Evolutionary conservation across 805 yeast species (phyloP), one percentile per base, ranked within the genome.

Genomic region (Zygoascus ofunaensis): DNA sequence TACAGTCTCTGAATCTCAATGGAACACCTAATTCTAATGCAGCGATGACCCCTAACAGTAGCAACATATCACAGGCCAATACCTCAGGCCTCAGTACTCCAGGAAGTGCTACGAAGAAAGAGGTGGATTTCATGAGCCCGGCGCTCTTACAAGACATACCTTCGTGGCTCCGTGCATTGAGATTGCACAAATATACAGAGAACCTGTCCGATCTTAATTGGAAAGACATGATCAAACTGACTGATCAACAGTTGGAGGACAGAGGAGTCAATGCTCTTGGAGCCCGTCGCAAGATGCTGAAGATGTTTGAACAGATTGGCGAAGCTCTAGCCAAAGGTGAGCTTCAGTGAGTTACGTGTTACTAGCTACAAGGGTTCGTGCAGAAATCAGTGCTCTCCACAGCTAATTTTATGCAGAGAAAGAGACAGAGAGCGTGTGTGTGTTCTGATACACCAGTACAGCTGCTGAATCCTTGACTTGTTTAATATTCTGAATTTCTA

Each of bases 261-360:
- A 71, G 79, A 46, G 99, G 99, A 4, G 96, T 92, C 34, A 76
- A 79, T 52, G 97, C 98, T 0, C 71, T 92, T 52, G 99, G 99
- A 4, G 99, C 99, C 0, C 72, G 99, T 51, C 76, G 97, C 46
- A 92, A 92, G 66, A 73, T 92, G 61, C 67, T 92, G 56, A 92
- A 92, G 67, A 94, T 95, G 32, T 92, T 92, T 67, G 84, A 79
- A 48, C 81, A 80, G 45, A 95, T 90, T 37, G 78, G 77, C 56
- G 81, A 73, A 32, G 70, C 71, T 38, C 70, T 70, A 52, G 73
- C 68, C 47, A 62, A 36, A 17, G 46, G 43, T 28, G 17, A n/a
- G 17, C 20, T 43, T n/a, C 15, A 23, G 21, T 36, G 28, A 36
- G 10, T 26, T 7, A 26, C n/a, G n/a, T n/a, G n/a, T n/a, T n/a